A percentile compares a stretch with the other conserved stretches of the same genome.
phyloP scores from a whole-genome alignment of 306 rosid species.

The Medicago ruthenica region DNA sequence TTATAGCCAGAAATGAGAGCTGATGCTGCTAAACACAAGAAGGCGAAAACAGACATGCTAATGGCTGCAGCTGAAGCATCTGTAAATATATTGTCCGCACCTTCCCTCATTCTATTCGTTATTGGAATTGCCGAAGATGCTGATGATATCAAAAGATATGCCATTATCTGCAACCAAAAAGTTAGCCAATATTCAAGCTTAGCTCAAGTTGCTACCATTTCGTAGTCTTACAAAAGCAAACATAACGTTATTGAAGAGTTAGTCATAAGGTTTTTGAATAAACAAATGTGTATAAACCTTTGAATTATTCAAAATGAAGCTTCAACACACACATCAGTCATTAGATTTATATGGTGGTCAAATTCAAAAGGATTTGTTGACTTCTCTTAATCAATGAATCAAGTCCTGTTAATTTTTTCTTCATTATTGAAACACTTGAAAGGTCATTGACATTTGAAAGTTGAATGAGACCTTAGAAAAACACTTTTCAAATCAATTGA shows the following conservation, averaged over 20 bases:
- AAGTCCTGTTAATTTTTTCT: neutral
- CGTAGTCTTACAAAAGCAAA: neutral
- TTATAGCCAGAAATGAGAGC: slow-evolving; percentile 73
- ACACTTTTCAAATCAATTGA: neutral
- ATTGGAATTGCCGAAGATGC: slow-evolving; percentile 73
- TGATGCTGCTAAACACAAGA: slow-evolving; percentile 56
- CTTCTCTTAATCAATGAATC: neutral
- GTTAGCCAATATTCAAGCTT: neutral
- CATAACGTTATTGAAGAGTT: slow-evolving; percentile 17
- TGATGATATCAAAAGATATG: slow-evolving; percentile 78
- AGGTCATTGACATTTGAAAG: slow-evolving; percentile 1
- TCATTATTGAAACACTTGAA: neutral
- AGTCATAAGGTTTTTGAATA: slow-evolving; percentile 33
- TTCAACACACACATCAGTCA: neutral
- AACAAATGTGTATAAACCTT: neutral
- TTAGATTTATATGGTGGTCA: neutral
- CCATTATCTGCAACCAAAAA: slow-evolving; percentile 61
- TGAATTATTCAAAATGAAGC: slow-evolving; percentile 44
- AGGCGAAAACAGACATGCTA: slow-evolving; percentile 74
- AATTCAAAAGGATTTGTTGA: slow-evolving; percentile 2
- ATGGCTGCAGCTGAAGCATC: slow-evolving; percentile 73
- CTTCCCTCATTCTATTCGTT: slow-evolving; percentile 73
- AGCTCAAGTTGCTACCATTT: neutral
- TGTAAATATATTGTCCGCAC: slow-evolving; percentile 67
- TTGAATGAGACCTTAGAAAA: slow-evolving; percentile 16